Evolutionary conservation across 106 monocot species (phyloP).

Genomic region (Cymbidium sinense): DNA sequence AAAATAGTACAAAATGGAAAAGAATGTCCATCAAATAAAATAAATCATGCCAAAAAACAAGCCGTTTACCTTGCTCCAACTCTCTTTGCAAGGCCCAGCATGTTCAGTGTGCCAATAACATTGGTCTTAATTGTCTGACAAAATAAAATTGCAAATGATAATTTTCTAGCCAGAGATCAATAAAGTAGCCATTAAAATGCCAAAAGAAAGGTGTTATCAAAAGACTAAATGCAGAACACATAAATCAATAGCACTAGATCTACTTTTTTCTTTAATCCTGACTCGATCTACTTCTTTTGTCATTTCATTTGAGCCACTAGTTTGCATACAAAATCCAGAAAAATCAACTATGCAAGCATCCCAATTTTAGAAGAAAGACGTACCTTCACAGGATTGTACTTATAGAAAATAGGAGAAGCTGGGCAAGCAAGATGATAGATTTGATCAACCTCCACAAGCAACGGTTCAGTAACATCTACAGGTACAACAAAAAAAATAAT

Average conservation of each 20-base stretch:
- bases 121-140: constrained; percentile 95
- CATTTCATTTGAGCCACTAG: not conserved
- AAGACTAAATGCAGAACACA: not conserved
- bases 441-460: constrained; percentile 95
- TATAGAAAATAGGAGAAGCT: constrained; percentile 98
- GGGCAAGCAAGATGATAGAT: constrained; percentile 99
- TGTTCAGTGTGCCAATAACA: constrained; percentile 95
- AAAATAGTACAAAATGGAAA: constrained; percentile 2
- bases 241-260: not conserved
- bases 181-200: not conserved
- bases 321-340: not conserved
- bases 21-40: not conserved
- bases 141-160: not conserved
- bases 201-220: not conserved
- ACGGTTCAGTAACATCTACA: constrained; percentile 87
- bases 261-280: no score
- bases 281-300: no score
- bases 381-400: constrained; percentile 98
- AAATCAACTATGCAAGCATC: not conserved
- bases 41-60: not conserved
- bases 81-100: constrained; percentile 96
- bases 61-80: constrained; percentile 77
- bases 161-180: not conserved
- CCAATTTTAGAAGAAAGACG: not conserved
- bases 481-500: not conserved